Conservation (phyloP, 257 asterid species). For the Schizonepeta tenuifolia region DNA sequence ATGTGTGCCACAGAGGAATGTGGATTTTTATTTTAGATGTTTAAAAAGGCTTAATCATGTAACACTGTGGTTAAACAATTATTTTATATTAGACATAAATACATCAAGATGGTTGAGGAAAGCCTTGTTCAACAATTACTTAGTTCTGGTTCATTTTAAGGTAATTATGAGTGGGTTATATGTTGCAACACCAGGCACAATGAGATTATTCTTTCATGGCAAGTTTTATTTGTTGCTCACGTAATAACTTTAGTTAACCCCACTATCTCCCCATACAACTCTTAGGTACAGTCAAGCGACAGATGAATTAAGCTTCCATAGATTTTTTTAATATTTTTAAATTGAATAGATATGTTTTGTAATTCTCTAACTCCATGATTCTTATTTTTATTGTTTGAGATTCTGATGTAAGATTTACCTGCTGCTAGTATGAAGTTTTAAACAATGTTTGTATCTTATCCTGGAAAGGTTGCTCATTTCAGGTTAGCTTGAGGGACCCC, state of each 20-base stretch:
- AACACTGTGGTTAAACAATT: background rate
- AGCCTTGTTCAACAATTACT: background rate
- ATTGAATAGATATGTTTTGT: background rate
- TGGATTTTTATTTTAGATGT: background rate
- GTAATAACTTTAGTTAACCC: background rate
- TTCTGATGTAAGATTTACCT: slow-evolving; percentile 7
- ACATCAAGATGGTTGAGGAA: background rate
- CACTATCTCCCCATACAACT: background rate
- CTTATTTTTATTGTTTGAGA: background rate
- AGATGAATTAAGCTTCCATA: slow-evolving; percentile 20
- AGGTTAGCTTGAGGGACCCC: slow-evolving; percentile 98
- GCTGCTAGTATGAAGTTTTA: slow-evolving; percentile 12
- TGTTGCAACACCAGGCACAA: background rate
- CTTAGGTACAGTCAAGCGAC: slow-evolving; percentile 1
- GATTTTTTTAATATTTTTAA: slow-evolving; percentile 20
- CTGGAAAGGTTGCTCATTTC: slow-evolving; percentile 28
- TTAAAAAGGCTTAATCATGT: background rate
- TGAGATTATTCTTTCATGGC: background rate
- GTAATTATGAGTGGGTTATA: background rate
- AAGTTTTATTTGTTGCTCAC: slow-evolving; percentile 10
- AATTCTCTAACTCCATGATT: background rate
- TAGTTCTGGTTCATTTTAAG: slow-evolving; percentile 5
- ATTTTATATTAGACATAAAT: slow-evolving; percentile 1
- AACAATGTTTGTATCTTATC: background rate
- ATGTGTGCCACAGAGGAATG: background rate